A percentile compares a stretch with the other conserved stretches of the same genome.
These are phyloP conservation scores for Candida anutae DNA, from an alignment of 1,139 yeast species.

Conservation along the genomic window DNA sequence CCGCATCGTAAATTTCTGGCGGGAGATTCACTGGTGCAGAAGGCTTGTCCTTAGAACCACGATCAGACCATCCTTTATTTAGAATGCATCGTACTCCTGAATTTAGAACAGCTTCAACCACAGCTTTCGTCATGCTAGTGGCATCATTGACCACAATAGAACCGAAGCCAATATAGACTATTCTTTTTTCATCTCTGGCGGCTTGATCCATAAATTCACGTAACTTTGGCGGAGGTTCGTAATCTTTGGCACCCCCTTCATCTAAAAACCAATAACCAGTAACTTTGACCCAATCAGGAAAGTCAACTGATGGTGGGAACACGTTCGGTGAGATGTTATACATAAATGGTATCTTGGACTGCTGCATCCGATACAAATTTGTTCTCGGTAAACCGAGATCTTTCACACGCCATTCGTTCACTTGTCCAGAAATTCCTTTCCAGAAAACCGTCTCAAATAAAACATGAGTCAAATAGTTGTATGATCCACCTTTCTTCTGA, in stretches of 20 bases:
- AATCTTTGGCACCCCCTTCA: conserved; percentile 53
- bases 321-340: conserved; percentile 85
- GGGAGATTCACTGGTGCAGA: conserved; percentile 58
- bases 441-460: conserved; percentile 89
- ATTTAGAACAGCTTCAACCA: conserved; percentile 66
- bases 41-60: conserved; percentile 31
- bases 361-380: conserved; percentile 61
- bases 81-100: conserved; percentile 82
- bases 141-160: conserved; percentile 89
- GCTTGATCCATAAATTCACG: conserved; percentile 59
- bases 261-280: conserved; percentile 95
- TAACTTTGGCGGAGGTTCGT: conserved; percentile 57
- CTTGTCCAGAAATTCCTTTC: conserved; percentile 88
- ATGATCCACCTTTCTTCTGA: conserved; percentile 85
- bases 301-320: conserved; percentile 88
- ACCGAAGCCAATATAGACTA: conserved; percentile 93
- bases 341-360: conserved; percentile 75
- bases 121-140: conserved; percentile 64
- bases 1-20: conserved; percentile 56
- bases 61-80: conserved; percentile 93
- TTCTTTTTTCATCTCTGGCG: conserved; percentile 47
- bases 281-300: conserved; percentile 88
- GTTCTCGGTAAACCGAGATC: conserved; percentile 62
- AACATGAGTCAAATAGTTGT: conserved; percentile 85
- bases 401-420: conserved; percentile 78